phyloP scores from a whole-genome alignment of 306 rosid genomes.

The Mucuna pruriens region DNA sequence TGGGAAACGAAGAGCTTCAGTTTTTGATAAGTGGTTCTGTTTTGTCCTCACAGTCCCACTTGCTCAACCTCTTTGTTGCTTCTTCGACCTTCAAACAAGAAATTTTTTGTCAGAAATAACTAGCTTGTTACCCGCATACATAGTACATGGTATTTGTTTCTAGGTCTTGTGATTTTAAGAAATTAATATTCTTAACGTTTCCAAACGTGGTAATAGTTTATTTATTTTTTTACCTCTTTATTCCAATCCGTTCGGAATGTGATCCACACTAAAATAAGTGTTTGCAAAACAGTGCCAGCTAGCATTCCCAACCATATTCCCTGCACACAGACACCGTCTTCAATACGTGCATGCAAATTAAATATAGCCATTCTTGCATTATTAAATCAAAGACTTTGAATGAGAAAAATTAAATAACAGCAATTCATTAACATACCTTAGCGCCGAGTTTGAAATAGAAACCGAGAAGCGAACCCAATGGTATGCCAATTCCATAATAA shows the following conservation, averaged over 20 bases:
- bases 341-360: neutral
- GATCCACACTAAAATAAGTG: constrained; percentile 62
- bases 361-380: neutral
- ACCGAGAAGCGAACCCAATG: constrained; percentile 73
- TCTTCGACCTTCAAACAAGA: constrained; percentile 59
- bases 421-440: constrained; percentile 49
- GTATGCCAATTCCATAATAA: constrained; percentile 73
- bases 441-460: constrained; percentile 75
- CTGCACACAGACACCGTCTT: constrained; percentile 31
- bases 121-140: too few species aligned
- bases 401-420: neutral
- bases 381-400: neutral
- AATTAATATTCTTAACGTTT: too few species aligned
- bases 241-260: constrained; percentile 75
- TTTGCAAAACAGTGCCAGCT: constrained; percentile 68
- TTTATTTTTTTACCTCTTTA: constrained; percentile 55
- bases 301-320: constrained; percentile 89
- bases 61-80: constrained; percentile 60
- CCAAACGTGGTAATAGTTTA: too few species aligned
- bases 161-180: too few species aligned
- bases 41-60: constrained; percentile 61
- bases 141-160: too few species aligned
- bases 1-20: neutral
- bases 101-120: neutral
- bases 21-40: constrained; percentile 32